A percentile compares a stretch with the other conserved stretches of the same genome.
Conservation (phyloP, 441 rosid species). For the Adansonia grandidieri region DNA sequence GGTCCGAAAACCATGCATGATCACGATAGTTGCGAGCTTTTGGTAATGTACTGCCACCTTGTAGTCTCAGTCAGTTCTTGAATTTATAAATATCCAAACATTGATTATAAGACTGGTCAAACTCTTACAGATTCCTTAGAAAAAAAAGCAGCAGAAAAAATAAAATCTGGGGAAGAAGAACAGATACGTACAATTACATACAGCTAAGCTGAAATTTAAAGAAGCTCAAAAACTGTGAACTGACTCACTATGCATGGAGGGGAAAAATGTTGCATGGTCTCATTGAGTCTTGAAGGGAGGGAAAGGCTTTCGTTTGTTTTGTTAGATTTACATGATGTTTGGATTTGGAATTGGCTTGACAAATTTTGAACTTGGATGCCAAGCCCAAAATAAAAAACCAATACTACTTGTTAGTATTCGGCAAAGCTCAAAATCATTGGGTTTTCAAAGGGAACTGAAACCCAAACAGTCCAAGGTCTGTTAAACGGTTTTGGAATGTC, state of each 20-base stretch:
- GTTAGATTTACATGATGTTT: neutral
- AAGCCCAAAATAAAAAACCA: too few relatives aligned
- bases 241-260: too few relatives aligned
- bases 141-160: neutral
- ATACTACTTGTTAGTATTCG: too few relatives aligned
- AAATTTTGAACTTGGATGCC: neutral
- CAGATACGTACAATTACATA: too few relatives aligned
- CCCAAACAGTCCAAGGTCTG: neutral
- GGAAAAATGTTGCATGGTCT: too few relatives aligned
- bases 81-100: neutral
- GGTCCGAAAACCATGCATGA: neutral
- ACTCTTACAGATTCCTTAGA: neutral
- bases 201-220: too few relatives aligned
- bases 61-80: conserved; percentile 11
- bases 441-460: neutral
- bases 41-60: neutral
- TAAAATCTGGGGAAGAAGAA: neutral
- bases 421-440: neutral
- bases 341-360: neutral
- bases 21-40: neutral
- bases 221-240: too few relatives aligned
- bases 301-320: neutral
- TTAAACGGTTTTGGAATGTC: neutral
- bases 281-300: too few relatives aligned
- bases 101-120: neutral